Conservation (phyloP, 306 rosid species). For the Rosa chinensis region DNA sequence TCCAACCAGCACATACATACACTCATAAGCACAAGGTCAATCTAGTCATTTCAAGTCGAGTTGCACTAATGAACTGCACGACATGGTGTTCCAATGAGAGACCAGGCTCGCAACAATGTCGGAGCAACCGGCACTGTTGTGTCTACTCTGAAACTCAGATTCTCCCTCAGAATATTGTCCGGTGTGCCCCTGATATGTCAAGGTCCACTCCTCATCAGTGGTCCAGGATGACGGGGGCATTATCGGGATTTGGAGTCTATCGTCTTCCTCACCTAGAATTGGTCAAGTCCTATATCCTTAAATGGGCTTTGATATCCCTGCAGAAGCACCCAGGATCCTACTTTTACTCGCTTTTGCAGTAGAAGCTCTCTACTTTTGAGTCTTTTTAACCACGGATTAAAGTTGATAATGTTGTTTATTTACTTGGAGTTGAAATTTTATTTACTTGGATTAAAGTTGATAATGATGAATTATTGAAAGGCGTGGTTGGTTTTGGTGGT, state of each 20-base stretch:
- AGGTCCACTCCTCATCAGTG: constrained; percentile 30
- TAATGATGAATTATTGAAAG: neutral
- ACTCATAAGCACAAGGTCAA: neutral
- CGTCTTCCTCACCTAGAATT: constrained; percentile 30
- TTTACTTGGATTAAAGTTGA: neutral
- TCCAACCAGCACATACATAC: neutral
- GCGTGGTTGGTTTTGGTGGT: constrained; percentile 14
- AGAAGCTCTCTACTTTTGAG: neutral
- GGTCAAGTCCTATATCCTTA: constrained; percentile 58
- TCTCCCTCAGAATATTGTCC: constrained; percentile 48
- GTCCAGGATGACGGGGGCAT: constrained; percentile 41
- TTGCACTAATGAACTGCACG: neutral
- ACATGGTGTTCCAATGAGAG: constrained; percentile 18
- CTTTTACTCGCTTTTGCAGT: constrained; percentile 36
- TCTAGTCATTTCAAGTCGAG: neutral
- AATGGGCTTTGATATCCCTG: constrained; percentile 22
- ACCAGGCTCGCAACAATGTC: constrained; percentile 32
- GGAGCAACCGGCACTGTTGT: constrained; percentile 32
- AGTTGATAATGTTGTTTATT: neutral
- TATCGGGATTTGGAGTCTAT: constrained; percentile 69
- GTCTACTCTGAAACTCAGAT: constrained; percentile 18
- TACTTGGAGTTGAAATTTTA: neutral
- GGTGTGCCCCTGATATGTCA: constrained; percentile 71
- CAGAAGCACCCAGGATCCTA: constrained; percentile 47
- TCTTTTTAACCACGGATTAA: neutral